Conservation (phyloP, 176 grass and related monocot species). For the Canna indica region DNA sequence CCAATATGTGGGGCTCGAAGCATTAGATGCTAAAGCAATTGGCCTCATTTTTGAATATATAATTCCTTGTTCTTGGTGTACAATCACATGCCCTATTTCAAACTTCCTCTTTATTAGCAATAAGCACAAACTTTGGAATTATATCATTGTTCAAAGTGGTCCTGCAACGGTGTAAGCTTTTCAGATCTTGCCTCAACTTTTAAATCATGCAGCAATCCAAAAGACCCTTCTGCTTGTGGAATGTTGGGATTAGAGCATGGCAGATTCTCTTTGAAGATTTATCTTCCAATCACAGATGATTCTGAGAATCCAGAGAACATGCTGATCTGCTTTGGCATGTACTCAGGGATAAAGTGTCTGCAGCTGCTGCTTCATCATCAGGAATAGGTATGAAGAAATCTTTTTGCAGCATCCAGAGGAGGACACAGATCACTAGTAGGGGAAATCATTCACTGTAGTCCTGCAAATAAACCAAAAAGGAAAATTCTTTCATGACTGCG, state of each 20-base stretch:
- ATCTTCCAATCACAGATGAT: background rate
- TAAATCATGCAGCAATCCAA: background rate
- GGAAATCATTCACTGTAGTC: background rate
- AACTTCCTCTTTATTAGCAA: background rate
- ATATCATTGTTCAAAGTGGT: background rate
- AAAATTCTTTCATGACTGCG: background rate
- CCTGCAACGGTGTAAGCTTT: background rate
- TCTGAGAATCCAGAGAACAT: background rate
- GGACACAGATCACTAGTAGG: background rate
- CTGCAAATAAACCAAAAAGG: slow-evolving; percentile 1
- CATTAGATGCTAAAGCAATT: background rate
- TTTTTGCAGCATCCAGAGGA: background rate
- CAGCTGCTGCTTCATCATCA: background rate
- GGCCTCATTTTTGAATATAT: background rate
- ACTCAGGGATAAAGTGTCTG: background rate
- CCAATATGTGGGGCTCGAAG: background rate
- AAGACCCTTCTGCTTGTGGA: background rate
- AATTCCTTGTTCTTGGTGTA: background rate
- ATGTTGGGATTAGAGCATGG: background rate
- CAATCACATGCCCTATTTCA: background rate
- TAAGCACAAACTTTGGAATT: background rate
- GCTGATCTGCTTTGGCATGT: background rate
- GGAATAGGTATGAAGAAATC: background rate
- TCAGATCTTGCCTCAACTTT: background rate
- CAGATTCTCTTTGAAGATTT: background rate